These are phyloP conservation scores for Pythium sukuiense DNA, from an alignment of 352 stramenopile species.

Conservation along the genomic window DNA sequence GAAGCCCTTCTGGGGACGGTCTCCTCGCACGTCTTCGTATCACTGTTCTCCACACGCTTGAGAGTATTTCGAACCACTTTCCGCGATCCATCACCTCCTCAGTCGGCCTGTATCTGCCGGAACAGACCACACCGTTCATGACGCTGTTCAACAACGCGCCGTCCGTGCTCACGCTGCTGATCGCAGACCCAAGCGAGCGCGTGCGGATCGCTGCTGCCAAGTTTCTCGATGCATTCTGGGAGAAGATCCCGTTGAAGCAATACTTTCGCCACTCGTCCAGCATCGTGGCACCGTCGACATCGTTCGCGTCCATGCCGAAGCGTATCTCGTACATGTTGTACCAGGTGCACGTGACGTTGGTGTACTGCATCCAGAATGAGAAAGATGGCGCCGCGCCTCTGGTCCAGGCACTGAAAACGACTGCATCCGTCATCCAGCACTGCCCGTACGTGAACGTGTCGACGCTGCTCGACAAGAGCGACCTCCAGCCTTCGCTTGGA, in stretches of 20 bases:
- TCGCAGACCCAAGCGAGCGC: slow-evolving; percentile 77
- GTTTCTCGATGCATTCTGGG: slow-evolving; percentile 82
- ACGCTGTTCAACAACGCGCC: slow-evolving; percentile 74
- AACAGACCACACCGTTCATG: slow-evolving; percentile 82
- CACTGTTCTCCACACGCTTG: slow-evolving; percentile 69
- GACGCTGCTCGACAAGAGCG: slow-evolving; percentile 44
- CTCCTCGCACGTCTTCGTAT: slow-evolving; percentile 72
- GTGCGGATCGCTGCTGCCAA: slow-evolving; percentile 70
- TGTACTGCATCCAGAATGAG: slow-evolving; percentile 83
- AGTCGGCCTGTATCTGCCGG: slow-evolving; percentile 77
- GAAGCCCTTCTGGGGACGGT: slow-evolving; percentile 44
- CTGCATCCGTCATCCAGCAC: slow-evolving; percentile 70
- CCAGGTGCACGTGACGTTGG: slow-evolving; percentile 78
- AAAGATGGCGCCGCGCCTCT: slow-evolving; percentile 50
- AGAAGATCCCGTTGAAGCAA: slow-evolving; percentile 79
- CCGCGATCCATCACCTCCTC: slow-evolving; percentile 73
- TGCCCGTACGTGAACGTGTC: slow-evolving; percentile 75
- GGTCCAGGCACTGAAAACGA: slow-evolving; percentile 73
- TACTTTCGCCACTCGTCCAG: slow-evolving; percentile 68
- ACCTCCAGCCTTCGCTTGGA: slow-evolving; percentile 53
- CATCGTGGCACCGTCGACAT: slow-evolving; percentile 50
- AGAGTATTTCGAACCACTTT: slow-evolving; percentile 68
- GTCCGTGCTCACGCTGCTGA: slow-evolving; percentile 75
- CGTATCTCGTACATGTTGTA: slow-evolving; percentile 83
- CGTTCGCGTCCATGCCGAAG: slow-evolving; percentile 86